Base-by-base conservation (phyloP, 495 filamentous ascomycete species). In the Trichoderma erinaceum region DNA sequence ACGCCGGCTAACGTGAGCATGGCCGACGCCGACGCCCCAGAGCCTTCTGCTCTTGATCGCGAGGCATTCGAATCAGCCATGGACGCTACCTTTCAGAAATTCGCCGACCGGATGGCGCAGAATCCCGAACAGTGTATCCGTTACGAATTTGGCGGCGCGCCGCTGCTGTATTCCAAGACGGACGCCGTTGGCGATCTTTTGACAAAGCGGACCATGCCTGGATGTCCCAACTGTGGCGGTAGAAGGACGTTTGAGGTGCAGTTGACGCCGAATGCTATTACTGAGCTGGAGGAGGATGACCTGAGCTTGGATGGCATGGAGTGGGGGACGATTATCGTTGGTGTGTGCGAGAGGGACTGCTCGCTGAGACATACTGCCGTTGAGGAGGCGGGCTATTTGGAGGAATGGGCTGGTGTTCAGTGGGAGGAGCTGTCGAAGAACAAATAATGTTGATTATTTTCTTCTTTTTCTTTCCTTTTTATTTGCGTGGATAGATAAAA, bases 351-450 rank as follows among this genome's bases (percentile, higher is more conserved):
- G 73, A 75, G 46, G 71, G 71, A 73, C 69, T 79, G 70, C 71
- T 74, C 69, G 73, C 70, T 69, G 71, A 69, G 68, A 66, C 77
- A 69, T 50, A 70, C 68, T 32, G 69, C 10, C 44, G 73, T 10
- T 18, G 75, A 68, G 32, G 71, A 73, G 72, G 75, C 70, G 38
- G 75, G 71, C 0, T 97, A 92, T 79, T 71, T 92, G 50, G 96
- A 97, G 80, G 95, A 99, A 78, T 97, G 96, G 94, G 89, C 85
- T 23, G 94, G 95, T 10, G 95, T 97, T 74, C 95, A 98, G 80
- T 99, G 94, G 95, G 95, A 98, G 81, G 92, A 96, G 77, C 73
- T 81, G 71, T 27, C 41, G 1, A 46, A 66, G 65, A n/a, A 52
- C 10, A 66, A 65, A 65, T 65, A 44, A 65, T 65, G 35, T 0